Base-by-base conservation (phyloP, 148 eudicot species). In the Gaultheria prostrata region DNA sequence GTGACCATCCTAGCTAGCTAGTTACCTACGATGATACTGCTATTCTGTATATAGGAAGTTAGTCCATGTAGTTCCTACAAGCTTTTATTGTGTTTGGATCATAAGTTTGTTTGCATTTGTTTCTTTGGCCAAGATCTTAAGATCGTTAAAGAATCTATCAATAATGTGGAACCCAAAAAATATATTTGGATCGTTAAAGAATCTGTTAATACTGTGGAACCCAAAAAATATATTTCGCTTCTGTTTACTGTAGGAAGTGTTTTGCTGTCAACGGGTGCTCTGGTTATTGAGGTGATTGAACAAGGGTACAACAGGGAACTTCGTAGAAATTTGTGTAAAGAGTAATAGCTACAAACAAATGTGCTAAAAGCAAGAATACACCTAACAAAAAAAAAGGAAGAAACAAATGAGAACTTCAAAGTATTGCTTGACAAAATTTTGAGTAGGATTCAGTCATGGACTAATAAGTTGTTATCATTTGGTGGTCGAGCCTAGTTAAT, bases 241-340 rank as follows among this genome's bases (percentile, higher is more conserved):
- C 30, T 3, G 70, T 14, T n/a, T n/a, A 24, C 71, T 65, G 71
- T 12, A 28, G 71, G 8, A 65, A 13, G 45, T 70, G 20, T 14
- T 70, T 30, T 70, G 45, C 3, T 32, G 43, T 32, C 75, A 33
- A 2, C 6, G 43, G 51, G 77, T 33, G 46, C n/a, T n/a, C n/a
- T n/a, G n/a, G n/a, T 32, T 30, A 70, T 33, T 10, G 74, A 70
- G 43, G 43, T 28, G 32, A 71, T 33, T 71, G 10, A 33, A 30
- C 20, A 70, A 14, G 33, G 43, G 39, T 70, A 70, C 45, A 70
- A 70, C 75, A 74, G 77, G 6, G 77, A 74, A 74, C 24, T 75
- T 71, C 35, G 0, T 32, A 71, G n/a, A 17, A 71, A 71, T 6
- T 6, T 33, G 45, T 63, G 17, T 32, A 70, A 70, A 70, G 74